A percentile compares a stretch with the other conserved stretches of the same genome.
These are phyloP conservation scores for Solanum tarijense DNA, from an alignment of 257 asterid genomes.

Conservation along the genomic window DNA sequence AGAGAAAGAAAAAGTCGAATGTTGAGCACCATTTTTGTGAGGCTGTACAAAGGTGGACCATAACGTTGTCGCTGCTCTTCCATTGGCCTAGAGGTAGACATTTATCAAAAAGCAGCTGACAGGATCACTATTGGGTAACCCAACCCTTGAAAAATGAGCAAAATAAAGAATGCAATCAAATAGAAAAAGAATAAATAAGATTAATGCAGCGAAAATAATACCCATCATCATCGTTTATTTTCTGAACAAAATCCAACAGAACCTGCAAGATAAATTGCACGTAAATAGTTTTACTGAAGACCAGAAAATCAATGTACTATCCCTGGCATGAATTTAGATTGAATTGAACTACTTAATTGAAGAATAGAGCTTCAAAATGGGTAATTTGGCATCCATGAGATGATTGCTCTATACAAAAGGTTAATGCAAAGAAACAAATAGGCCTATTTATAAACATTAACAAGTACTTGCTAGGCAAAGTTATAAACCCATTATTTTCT, in stretches of 20 bases:
- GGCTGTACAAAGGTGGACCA: constrained; percentile 93
- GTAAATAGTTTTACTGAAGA: background rate
- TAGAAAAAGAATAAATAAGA: background rate
- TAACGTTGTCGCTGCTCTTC: constrained; percentile 97
- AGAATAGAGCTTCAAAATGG: background rate
- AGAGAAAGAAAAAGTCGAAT: constrained; percentile 59
- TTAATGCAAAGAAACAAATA: background rate
- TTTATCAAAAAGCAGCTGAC: constrained; percentile 24
- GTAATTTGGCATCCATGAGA: background rate
- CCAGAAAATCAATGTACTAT: background rate
- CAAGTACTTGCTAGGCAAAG: background rate
- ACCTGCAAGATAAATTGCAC: constrained; percentile 46
- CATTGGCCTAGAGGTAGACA: constrained; percentile 71
- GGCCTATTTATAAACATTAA: background rate
- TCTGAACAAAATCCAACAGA: constrained; percentile 82
- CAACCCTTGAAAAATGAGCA: constrained; percentile 3
- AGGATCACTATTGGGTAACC: constrained; percentile 6
- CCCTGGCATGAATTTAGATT: background rate
- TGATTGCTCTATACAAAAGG: background rate
- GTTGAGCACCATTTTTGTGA: constrained; percentile 64
- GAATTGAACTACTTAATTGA: background rate
- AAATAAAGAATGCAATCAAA: constrained; percentile 7
- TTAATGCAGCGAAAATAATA: constrained; percentile 27
- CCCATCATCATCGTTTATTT: constrained; percentile 98
- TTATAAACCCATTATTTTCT: background rate